Evolutionary conservation across 805 yeast species (phyloP), one percentile per base, ranked within the genome.

Genomic region (Lachancea nothofagi): DNA sequence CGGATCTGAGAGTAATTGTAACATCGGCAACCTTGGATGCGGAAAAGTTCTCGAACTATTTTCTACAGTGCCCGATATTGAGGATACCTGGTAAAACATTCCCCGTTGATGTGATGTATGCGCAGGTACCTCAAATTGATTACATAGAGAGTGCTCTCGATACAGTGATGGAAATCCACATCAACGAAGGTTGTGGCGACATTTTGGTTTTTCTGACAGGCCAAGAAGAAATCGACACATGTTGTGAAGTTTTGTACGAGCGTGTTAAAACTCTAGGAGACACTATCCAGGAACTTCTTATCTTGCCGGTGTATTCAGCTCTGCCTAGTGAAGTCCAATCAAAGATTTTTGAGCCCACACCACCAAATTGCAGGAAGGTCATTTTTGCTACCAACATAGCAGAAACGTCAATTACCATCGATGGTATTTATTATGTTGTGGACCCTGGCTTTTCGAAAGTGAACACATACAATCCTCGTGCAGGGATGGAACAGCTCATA

Each of bases 371-470:
- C 26, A 66, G 98, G 38, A 93, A 93, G 57, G 95, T 89, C 3
- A 86, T 93, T 7, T 67, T 93, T 41, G 97, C 98, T 0, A 93
- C 98, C 1, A 90, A 90, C 53, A 93, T 90, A 50, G 98, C 97
- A 0, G 98, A 90, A 62, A 93, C 98, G 0, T 90, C 97, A 7
- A 78, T 93, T 52, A 93, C 98, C 3, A 89, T 93, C 44, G 96
- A 90, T 59, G 96, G 96, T 9, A 83, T 93, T 25, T 81, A 72
- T 47, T 93, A 79, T 55, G 98, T 93, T 23, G 76, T 93, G 19
- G 98, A 93, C 55, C 94, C 97, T 0, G 98, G 98, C 0, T 88
- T 83, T 61, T 90, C 89, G 12, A 93, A 93, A 61, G 76, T 89
- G 33, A 89, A 86, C 52, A 85, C 87, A 2, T 90, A 83, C 63